Conservation (phyloP, 176 grass and related monocot genomes). For the Avena insularis region DNA sequence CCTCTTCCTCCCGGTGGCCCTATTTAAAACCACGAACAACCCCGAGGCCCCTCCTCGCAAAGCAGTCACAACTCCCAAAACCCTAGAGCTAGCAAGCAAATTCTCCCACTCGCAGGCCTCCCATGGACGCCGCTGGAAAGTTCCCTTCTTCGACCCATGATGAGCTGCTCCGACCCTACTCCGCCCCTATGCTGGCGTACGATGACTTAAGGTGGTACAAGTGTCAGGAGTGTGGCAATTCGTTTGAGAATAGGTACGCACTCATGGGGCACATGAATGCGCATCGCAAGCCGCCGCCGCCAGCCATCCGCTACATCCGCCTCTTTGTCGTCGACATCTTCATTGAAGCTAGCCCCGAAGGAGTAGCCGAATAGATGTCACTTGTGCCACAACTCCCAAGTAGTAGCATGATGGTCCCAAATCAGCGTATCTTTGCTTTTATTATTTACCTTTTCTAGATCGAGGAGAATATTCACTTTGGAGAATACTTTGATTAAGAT, state of each 20-base stretch:
- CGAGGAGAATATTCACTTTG: neutral
- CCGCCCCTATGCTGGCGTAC: neutral
- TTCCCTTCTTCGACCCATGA: neutral
- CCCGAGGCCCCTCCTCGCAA: neutral
- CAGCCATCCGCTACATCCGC: neutral
- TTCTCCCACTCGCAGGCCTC: neutral
- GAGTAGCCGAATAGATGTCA: neutral
- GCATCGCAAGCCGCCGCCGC: neutral
- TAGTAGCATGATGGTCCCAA: no score
- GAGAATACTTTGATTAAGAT: neutral
- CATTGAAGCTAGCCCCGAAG: neutral
- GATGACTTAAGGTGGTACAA: neutral
- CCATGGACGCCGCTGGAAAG: neutral
- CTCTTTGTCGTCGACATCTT: neutral
- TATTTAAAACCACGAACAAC: no score
- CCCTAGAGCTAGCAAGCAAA: neutral
- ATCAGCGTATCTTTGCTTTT: no score
- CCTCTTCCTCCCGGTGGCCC: no score
- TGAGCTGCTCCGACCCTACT: neutral
- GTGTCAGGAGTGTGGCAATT: neutral
- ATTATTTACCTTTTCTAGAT: neutral
- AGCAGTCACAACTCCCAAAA: neutral
- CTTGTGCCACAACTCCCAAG: no score
- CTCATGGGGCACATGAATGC: neutral
- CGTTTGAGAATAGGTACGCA: neutral